A percentile compares a stretch with the other conserved stretches of the same genome.
Conservation (phyloP, 345 rosid genomes). For the Melastoma malabathricum region DNA sequence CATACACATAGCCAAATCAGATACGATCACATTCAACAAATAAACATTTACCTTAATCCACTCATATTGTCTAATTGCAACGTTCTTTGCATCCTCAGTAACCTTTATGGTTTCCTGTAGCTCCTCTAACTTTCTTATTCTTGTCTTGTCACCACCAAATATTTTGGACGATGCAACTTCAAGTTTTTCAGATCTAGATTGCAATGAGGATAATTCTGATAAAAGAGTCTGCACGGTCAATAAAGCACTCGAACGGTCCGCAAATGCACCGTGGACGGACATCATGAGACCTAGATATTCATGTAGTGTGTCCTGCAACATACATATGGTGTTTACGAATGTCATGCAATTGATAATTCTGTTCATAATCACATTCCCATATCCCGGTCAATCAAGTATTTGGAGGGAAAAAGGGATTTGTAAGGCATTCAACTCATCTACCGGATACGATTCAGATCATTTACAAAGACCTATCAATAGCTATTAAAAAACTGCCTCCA, state of each 20-base stretch:
- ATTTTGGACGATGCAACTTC: conserved; percentile 89
- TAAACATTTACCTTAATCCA: conserved; percentile 54
- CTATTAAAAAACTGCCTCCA: no score
- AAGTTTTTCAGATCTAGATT: conserved; percentile 68
- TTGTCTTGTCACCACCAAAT: conserved; percentile 95
- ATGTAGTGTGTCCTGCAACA: conserved; percentile 70
- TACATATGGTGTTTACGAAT: conserved; percentile 5
- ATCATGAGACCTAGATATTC: conserved; percentile 87
- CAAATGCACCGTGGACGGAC: conserved; percentile 77
- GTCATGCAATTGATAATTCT: neutral
- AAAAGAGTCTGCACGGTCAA: conserved; percentile 87
- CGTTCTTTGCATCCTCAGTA: conserved; percentile 82
- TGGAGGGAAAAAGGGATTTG: no score
- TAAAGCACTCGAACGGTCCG: conserved; percentile 78
- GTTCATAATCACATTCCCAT: no score
- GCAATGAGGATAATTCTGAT: conserved; percentile 63
- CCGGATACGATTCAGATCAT: no score
- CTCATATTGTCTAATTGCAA: conserved; percentile 75
- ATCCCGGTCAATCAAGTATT: no score
- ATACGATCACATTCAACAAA: neutral
- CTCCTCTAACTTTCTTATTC: conserved; percentile 82
- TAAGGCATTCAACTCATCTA: no score
- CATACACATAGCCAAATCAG: neutral
- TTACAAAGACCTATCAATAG: no score
- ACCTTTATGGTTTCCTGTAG: conserved; percentile 64